Evolutionary conservation across 371 early-diverging fungal species (phyloP), one percentile per base, ranked within the genome.

Genomic region (Lichtheimia hyalospora): DNA sequence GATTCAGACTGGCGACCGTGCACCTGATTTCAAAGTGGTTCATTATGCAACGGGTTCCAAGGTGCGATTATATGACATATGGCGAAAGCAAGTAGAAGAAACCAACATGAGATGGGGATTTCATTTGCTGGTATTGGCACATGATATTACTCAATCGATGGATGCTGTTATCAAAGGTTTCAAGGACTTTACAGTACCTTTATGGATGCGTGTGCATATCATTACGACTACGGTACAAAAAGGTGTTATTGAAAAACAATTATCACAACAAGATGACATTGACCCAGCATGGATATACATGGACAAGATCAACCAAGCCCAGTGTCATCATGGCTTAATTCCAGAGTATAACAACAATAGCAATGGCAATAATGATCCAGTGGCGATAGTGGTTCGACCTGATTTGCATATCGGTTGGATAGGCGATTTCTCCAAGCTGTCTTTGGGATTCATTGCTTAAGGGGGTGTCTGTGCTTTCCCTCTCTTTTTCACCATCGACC

Each of bases 241-340:
- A 23, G 39, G 48, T 50, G 15, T 14, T 67, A 14, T 62, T 58
- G 16, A 56, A 70, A 15, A 42, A 46, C 7, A 55, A 7, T 24
- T 41, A 16, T 39, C 39, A 20, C 40, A 34, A 3, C 16, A 39
- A 12, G 10, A 40, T 16, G 20, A 4, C 7, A 46, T 46, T 7
- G 7, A 21, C 10, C 46, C 46, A n/a, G 15, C 13, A 16, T 46
- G 18, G 46, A 43, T 77, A 2, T 60, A 69, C 6, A 53, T 77
- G 27, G 77, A 77, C 50, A 77, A 77, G 24, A 46, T 77, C n/a
- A 77, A 77, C 41, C 68, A 66, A 42, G 66, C 74, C n/a, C 77
- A 77, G 46, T 77, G 77, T 20, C 77, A 77, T 53, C 58, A 63
- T 52, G 63, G 64, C 3, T 46, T 21, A 5, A 46, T 46, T 46